Percentiles rank a stretch among this genome's conserved stretches.
phyloP scores from a whole-genome alignment of 2,329 filamentous ascomycete species.

The Fusarium abutilonis region DNA sequence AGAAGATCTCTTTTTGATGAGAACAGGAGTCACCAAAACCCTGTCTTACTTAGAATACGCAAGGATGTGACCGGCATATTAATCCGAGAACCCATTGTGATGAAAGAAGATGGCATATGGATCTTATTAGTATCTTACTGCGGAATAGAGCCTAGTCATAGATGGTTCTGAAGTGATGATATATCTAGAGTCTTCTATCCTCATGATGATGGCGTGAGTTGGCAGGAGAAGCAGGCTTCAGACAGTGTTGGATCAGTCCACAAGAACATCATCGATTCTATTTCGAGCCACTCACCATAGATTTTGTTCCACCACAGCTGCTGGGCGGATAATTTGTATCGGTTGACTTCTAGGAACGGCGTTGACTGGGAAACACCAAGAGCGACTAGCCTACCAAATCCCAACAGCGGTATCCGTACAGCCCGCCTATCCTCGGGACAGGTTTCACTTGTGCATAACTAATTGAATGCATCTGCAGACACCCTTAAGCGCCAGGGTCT shows the following conservation, averaged over 20 bases:
- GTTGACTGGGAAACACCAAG: constrained; percentile 52
- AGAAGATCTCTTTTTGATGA: constrained; percentile 53
- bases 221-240: constrained; percentile 52
- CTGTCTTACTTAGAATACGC: constrained; percentile 54
- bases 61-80: constrained; percentile 51
- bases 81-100: constrained; percentile 53
- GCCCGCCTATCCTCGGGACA: constrained; percentile 51
- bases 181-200: constrained; percentile 53
- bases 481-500: constrained; percentile 52
- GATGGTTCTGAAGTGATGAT: constrained; percentile 58
- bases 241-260: constrained; percentile 54
- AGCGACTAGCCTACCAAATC: constrained; percentile 53
- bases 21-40: constrained; percentile 57
- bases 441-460: constrained; percentile 54
- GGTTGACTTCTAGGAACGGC: constrained; percentile 53
- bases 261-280: constrained; percentile 53
- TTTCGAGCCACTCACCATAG: constrained; percentile 42
- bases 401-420: constrained; percentile 55
- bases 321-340: constrained; percentile 57
- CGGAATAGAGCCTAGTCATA: constrained; percentile 51
- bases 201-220: constrained; percentile 51
- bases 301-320: constrained; percentile 55
- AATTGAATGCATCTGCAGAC: constrained; percentile 49
- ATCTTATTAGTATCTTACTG: constrained; percentile 57
- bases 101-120: constrained; percentile 53